These are phyloP conservation scores for Kalmanozyma brasiliensis DNA, from an alignment of 1,284 basidiomycete species.

Conservation along the genomic window DNA sequence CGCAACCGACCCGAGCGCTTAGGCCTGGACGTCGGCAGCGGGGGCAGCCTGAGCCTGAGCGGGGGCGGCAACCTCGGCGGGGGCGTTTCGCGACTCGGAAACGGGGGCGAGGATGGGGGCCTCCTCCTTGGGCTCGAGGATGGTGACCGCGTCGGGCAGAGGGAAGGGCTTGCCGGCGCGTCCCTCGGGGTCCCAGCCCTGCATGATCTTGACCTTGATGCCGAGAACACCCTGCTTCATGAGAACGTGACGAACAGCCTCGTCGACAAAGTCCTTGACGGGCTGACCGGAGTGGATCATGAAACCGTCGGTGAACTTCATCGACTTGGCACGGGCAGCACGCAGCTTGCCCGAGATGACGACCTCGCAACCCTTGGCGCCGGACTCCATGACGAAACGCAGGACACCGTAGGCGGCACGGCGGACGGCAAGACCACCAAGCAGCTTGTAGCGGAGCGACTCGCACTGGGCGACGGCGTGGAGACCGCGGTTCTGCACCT, in stretches of 20 bases:
- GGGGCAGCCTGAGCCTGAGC: conserved; percentile 39
- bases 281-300: conserved; percentile 99
- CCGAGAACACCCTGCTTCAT: conserved; percentile 99
- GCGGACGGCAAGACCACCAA: conserved; percentile 98
- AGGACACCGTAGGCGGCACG: conserved; percentile 99
- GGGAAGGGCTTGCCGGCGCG: conserved; percentile 86
- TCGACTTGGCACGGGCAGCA: conserved; percentile 98
- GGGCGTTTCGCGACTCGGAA: conserved; percentile 64
- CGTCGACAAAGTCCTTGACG: conserved; percentile 93
- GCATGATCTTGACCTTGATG: conserved; percentile 99
- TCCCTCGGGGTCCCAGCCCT: conserved; percentile 85
- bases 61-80: conserved; percentile 48
- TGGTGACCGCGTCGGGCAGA: conserved; percentile 93
- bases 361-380: conserved; percentile 99
- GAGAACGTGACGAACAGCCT: conserved; percentile 97
- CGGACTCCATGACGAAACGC: conserved; percentile 99
- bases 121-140: conserved; percentile 81
- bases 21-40: conserved; percentile 55
- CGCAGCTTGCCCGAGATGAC: conserved; percentile 99
- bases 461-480: conserved; percentile 99
- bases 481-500: conserved; percentile 98
- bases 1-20: conserved; percentile 10
- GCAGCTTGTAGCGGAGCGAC: conserved; percentile 97
- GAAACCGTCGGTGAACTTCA: conserved; percentile 99
- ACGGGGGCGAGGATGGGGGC: conserved; percentile 69